Evolutionary conservation across 176 grass and related monocot genomes (phyloP).

Genomic region (Phoenix roebelenii): DNA sequence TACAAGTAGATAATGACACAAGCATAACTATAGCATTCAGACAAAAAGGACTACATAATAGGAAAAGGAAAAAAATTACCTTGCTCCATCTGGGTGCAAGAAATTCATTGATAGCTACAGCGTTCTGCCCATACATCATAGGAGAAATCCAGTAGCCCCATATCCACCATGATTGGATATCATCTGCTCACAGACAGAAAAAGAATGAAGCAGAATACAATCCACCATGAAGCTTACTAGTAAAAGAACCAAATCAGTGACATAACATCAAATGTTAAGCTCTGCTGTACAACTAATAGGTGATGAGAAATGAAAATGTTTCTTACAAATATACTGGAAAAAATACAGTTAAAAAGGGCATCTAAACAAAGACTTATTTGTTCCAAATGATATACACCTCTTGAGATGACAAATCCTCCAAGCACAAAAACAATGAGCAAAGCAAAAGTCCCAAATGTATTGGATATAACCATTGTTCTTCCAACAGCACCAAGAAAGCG

Average conservation of each 20-base stretch:
- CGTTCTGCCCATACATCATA: slow-evolving; percentile 80
- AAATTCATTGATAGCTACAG: slow-evolving; percentile 80
- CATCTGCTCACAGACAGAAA: slow-evolving; percentile 33
- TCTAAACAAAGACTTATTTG: no score
- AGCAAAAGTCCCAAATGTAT: slow-evolving; percentile 60
- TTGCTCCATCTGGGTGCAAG: slow-evolving; percentile 65
- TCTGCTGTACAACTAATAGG: no score
- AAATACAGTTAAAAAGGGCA: no score
- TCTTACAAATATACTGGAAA: no score
- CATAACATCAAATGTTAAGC: no score
- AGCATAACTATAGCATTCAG: no score
- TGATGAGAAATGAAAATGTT: no score
- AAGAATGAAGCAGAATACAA: neutral
- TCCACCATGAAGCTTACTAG: no score
- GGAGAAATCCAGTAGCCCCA: slow-evolving; percentile 92
- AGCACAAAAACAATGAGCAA: slow-evolving; percentile 69
- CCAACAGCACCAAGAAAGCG: slow-evolving; percentile 62
- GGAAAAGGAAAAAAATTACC: slow-evolving; percentile 34
- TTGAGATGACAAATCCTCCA: slow-evolving; percentile 71
- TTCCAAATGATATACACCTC: slow-evolving; percentile 33
- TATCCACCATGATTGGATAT: slow-evolving; percentile 91
- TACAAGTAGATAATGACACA: no score
- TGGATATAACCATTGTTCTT: slow-evolving; percentile 74
- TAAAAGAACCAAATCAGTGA: no score
- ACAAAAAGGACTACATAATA: no score